These are phyloP conservation scores for Diplocarpon mali DNA, from an alignment of 2,329 filamentous ascomycete genomes.

Conservation along the genomic window DNA sequence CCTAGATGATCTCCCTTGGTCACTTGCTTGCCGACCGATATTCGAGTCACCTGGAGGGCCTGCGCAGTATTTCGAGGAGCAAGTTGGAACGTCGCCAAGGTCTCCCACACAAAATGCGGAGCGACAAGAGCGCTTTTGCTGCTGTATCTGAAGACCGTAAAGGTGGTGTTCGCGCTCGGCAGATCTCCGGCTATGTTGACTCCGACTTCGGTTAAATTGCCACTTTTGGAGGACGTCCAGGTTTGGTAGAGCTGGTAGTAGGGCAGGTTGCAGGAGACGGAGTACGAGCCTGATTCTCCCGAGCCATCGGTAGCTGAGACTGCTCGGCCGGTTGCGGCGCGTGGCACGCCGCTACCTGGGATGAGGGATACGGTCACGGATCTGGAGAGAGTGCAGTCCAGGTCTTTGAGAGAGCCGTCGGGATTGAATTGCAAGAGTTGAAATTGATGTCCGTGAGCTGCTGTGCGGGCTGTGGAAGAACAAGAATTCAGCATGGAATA, in stretches of 20 bases:
- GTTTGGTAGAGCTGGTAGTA: conserved; percentile 17
- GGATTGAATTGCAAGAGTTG: conserved; percentile 11
- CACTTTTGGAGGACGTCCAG: conserved; percentile 11
- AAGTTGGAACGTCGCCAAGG: conserved; percentile 10
- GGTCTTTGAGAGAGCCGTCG: conserved; percentile 12
- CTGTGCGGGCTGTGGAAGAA: conserved; percentile 3
- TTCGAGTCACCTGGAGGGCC: conserved; percentile 7
- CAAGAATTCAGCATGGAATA: too few relatives aligned
- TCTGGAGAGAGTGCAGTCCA: conserved; percentile 11
- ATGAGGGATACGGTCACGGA: conserved; percentile 8
- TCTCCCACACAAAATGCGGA: conserved; percentile 17
- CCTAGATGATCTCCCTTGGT: conserved; percentile 14
- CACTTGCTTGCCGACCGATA: conserved; percentile 8
- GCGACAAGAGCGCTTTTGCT: conserved; percentile 17
- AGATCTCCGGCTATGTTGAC: conserved; percentile 14
- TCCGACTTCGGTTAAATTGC: conserved; percentile 10
- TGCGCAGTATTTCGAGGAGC: conserved; percentile 1
- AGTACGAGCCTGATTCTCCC: conserved; percentile 9
- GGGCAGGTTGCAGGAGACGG: conserved; percentile 12
- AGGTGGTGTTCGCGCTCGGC: conserved; percentile 9
- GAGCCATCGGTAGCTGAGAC: conserved; percentile 12
- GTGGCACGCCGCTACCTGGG: conserved; percentile 2
- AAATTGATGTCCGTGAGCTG: conserved; percentile 16
- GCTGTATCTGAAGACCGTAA: conserved; percentile 17
- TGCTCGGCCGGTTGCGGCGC: background rate